Evolutionary conservation across 371 early-diverging fungal genomes (phyloP).

Genomic region (Mucor velutinosus): DNA sequence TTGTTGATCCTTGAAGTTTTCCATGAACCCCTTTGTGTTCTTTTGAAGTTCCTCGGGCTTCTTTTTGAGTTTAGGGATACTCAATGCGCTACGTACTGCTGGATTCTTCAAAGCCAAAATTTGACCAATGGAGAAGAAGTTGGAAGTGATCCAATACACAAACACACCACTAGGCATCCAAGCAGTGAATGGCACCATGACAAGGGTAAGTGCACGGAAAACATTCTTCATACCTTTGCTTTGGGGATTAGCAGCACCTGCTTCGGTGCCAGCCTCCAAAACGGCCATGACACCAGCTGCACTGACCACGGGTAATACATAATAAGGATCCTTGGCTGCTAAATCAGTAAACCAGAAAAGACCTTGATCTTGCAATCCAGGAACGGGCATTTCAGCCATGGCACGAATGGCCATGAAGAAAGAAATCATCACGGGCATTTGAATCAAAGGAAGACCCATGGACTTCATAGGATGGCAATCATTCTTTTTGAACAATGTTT

Average conservation of each 20-base stretch:
- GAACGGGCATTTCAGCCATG: slow-evolving; percentile 85
- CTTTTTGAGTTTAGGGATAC: slow-evolving; percentile 58
- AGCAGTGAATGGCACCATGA: slow-evolving; percentile 71
- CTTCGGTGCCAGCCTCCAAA: slow-evolving; percentile 73
- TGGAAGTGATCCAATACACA: slow-evolving; percentile 86
- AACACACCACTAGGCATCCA: slow-evolving; percentile 81
- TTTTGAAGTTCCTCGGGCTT: slow-evolving; percentile 51
- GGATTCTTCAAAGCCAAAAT: slow-evolving; percentile 64
- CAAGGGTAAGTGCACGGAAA: slow-evolving; percentile 67
- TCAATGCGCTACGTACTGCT: slow-evolving; percentile 56
- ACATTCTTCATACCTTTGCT: slow-evolving; percentile 65
- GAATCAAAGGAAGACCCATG: slow-evolving; percentile 66
- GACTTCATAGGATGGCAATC: slow-evolving; percentile 68
- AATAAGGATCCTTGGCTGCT: slow-evolving; percentile 80
- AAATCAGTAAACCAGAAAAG: slow-evolving; percentile 84
- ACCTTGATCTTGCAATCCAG: slow-evolving; percentile 81
- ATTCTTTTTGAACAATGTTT: slow-evolving; percentile 64
- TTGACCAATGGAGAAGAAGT: slow-evolving; percentile 73
- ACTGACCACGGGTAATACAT: slow-evolving; percentile 79
- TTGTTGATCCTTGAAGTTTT: slow-evolving; percentile 51
- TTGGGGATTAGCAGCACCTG: slow-evolving; percentile 51
- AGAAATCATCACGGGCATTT: slow-evolving; percentile 87
- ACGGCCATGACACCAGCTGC: slow-evolving; percentile 72
- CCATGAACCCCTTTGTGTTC: slow-evolving; percentile 49
- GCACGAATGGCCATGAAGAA: slow-evolving; percentile 86